Evolutionary conservation across 306 rosid species (phyloP), one percentile per base, ranked within the genome.

Genomic region (Mimosa bimucronata): DNA sequence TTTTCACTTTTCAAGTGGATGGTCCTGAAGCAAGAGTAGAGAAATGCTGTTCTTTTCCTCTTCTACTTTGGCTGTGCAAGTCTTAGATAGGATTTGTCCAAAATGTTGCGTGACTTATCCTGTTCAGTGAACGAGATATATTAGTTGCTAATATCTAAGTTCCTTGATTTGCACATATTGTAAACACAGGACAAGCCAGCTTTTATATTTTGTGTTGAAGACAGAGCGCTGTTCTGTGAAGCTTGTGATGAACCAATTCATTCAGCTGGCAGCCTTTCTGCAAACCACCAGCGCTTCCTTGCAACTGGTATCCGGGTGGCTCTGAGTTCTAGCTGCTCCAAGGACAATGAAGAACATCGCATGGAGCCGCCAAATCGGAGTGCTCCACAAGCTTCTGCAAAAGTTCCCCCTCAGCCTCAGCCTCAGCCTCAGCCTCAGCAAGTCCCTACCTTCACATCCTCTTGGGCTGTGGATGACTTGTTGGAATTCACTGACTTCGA

Each of bases 241-340:
- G 98, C 93, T 41, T 95, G 99, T n/a, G 98, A 95, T 78, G 99
- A 91, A 79, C 81, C 97, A 28, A 89, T 93, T 77, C 99, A 95
- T 81, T 75, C 87, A 41, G 87, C 88, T 3, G 90, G 90, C 23
- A 89, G 90, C 80, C 94, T 87, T 79, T 86, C 99, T 31, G 94
- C 97, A 11, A 91, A 91, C 84, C 99, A 95, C 82, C 99, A 93
- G 88, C 91, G 99, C 38, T 89, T 91, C 81, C 93, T 95, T 23
- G 97, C 99, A n/a, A 93, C 99, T 7, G 98, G 99, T 78, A 93
- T 93, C 72, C 75, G 88, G 7, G 96, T 95, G 79, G 99, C 98
- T 29, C 71, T 89, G 83, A 86, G 77, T 73, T 88, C 91, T 28
- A 75, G 84, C 74, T 92, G 97, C 77, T 5, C 82, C 71, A 90